Evolutionary conservation across 192 early-diverging fungal species (phyloP).

Genomic region (Chytriomyces confervae): DNA sequence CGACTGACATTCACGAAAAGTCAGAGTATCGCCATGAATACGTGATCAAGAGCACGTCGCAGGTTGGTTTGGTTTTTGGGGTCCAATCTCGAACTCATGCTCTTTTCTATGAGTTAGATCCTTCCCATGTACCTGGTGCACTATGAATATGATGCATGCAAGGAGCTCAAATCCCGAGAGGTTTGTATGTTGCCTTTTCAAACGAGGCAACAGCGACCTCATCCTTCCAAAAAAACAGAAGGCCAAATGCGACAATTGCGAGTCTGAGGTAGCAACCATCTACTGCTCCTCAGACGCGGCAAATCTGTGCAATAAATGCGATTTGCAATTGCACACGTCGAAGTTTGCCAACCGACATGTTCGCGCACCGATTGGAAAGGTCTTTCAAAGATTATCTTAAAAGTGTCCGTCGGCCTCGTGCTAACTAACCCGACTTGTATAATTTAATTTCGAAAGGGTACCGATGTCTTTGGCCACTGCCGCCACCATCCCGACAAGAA

Average conservation of each 20-base stretch:
- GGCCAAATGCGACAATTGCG: conserved; percentile 67
- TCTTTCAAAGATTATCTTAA: neutral
- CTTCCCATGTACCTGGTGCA: conserved; percentile 61
- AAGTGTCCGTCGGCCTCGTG: neutral
- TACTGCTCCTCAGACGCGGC: conserved; percentile 64
- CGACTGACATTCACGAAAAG: conserved; percentile 19
- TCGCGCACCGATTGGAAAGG: conserved; percentile 60
- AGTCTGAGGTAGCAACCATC: conserved; percentile 56
- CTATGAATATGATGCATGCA: conserved; percentile 57
- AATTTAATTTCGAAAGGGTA: conserved; percentile 43
- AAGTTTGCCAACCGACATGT: conserved; percentile 60
- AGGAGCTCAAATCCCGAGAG: conserved; percentile 58
- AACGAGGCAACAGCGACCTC: neutral
- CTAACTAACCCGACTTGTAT: too few species aligned
- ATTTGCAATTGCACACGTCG: conserved; percentile 54
- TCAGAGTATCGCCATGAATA: conserved; percentile 57
- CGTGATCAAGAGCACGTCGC: conserved; percentile 55
- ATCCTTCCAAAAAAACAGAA: conserved; percentile 36
- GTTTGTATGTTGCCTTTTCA: conserved; percentile 34
- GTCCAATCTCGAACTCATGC: neutral
- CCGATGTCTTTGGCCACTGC: conserved; percentile 66
- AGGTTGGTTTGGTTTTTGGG: conserved; percentile 35
- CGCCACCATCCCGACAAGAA: conserved; percentile 60
- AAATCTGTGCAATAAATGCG: conserved; percentile 66
- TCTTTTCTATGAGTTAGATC: conserved; percentile 35